Percentiles rank a stretch among this genome's conserved stretches.
These are phyloP conservation scores for Aspergillus ostianus DNA, from an alignment of 495 filamentous ascomycete species.

Conservation along the genomic window DNA sequence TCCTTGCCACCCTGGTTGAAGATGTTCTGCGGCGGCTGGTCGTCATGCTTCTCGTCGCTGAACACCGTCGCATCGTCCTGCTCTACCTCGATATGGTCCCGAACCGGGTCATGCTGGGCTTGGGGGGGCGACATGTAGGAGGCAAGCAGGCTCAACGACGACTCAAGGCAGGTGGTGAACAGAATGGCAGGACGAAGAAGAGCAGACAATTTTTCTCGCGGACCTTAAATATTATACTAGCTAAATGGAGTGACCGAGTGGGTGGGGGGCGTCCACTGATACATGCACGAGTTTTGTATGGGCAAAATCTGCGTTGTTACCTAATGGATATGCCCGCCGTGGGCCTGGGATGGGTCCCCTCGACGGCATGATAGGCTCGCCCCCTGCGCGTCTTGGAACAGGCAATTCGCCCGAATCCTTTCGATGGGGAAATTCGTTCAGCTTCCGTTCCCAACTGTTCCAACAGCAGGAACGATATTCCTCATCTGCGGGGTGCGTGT, in stretches of 20 bases:
- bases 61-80: neutral
- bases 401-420: neutral
- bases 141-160: neutral
- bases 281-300: neutral
- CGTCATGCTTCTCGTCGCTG: neutral
- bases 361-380: neutral
- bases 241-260: neutral
- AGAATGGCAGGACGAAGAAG: neutral
- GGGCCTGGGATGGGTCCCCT: neutral
- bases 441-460: neutral
- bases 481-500: neutral
- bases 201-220: neutral
- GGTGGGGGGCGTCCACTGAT: neutral
- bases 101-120: neutral
- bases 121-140: neutral
- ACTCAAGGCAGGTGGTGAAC: neutral
- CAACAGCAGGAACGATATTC: neutral
- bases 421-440: neutral
- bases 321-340: neutral
- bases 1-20: neutral
- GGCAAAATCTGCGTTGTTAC: neutral
- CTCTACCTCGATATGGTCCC: neutral
- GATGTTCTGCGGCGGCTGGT: neutral
- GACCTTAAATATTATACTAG: neutral
- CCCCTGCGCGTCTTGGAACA: neutral